Evolutionary conservation across 2,329 filamentous ascomycete species (phyloP).

Genomic region (Botryotinia convoluta): DNA sequence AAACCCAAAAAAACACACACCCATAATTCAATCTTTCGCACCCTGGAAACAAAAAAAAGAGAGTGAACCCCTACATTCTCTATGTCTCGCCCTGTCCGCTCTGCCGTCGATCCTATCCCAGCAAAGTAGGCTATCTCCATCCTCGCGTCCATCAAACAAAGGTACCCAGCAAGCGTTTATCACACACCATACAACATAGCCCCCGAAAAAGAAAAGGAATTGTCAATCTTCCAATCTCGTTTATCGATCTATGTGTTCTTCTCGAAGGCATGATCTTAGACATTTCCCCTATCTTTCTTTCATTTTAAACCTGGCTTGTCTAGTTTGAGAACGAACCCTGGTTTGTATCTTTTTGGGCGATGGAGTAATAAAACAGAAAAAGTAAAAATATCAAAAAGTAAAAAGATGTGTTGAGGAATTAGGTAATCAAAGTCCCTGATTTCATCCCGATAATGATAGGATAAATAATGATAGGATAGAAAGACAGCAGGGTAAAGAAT

Average conservation of each 20-base stretch:
- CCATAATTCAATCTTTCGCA: not conserved
- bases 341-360: not conserved
- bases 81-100: not conserved
- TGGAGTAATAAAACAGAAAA: not conserved
- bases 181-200: too few species aligned
- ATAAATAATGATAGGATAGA: not conserved
- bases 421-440: not conserved
- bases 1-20: not conserved
- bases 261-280: not conserved
- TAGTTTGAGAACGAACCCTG: not conserved
- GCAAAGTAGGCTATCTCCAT: not conserved
- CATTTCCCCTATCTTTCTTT: not conserved
- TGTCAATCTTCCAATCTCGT: not conserved
- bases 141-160: not conserved
- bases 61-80: not conserved
- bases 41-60: not conserved
- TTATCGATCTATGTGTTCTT: constrained; percentile 2
- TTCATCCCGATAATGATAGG: not conserved
- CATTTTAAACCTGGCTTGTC: not conserved
- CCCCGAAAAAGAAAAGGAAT: not conserved
- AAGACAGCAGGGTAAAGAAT: not conserved
- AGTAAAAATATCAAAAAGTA: not conserved
- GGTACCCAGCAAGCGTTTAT: not conserved
- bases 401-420: not conserved
- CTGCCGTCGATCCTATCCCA: not conserved